Conservation (phyloP, 257 asterid species). For the Coffea canephora region DNA sequence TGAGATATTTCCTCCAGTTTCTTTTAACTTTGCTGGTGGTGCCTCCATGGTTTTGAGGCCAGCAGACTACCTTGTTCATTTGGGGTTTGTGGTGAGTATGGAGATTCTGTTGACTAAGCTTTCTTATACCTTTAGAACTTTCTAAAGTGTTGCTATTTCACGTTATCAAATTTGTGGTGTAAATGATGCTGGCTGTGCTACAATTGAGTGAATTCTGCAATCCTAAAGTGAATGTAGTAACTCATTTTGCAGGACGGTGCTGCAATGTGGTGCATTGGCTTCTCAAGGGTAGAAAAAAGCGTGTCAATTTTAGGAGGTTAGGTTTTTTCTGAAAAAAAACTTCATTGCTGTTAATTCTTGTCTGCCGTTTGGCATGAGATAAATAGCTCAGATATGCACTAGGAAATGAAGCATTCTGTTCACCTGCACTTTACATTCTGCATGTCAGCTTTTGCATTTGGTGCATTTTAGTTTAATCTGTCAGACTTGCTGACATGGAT, state of each 20-base stretch:
- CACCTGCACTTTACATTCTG: neutral
- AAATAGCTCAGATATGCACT: neutral
- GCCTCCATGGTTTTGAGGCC: conserved; percentile 72
- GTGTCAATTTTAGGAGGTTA: conserved; percentile 87
- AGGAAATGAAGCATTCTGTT: neutral
- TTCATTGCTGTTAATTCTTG: neutral
- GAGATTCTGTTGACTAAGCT: neutral
- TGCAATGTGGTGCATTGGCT: conserved; percentile 89
- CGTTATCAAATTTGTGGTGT: neutral
- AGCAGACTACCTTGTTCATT: conserved; percentile 61
- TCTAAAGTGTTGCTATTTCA: conserved; percentile 1
- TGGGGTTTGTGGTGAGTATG: conserved; percentile 65
- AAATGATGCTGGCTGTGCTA: neutral
- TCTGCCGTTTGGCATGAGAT: neutral
- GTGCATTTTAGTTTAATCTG: no score
- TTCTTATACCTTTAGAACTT: neutral
- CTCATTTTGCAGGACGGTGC: conserved; percentile 60
- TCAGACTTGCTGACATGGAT: neutral
- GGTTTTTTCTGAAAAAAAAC: conserved; percentile 12
- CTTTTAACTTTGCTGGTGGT: conserved; percentile 71
- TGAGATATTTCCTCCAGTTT: conserved; percentile 65
- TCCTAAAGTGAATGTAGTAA: neutral
- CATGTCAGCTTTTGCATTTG: neutral
- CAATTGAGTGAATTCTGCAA: neutral
- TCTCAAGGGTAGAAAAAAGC: conserved; percentile 59